A percentile compares a stretch with the other conserved stretches of the same genome.
Evolutionary conservation across 2,329 filamentous ascomycete genomes (phyloP).

Genomic region (Calonectria pauciramosa): DNA sequence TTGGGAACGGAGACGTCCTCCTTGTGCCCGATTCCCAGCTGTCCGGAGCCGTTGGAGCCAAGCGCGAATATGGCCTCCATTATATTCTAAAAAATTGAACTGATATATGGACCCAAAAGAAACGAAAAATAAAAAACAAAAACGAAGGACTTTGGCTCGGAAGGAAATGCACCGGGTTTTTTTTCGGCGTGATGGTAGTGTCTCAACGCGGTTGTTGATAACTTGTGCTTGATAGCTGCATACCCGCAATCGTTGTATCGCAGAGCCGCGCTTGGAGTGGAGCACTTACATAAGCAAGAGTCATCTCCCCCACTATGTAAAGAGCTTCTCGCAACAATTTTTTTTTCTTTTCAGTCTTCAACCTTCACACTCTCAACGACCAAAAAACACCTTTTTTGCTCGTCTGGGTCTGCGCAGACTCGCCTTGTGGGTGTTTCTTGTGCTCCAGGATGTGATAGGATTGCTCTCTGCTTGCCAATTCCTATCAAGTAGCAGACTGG

Average conservation of each 20-base stretch:
- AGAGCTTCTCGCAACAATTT: conserved; percentile 40
- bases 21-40: conserved; percentile 78
- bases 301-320: conserved; percentile 41
- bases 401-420: conserved; percentile 28
- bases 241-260: conserved; percentile 45
- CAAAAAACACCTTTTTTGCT: conserved; percentile 9
- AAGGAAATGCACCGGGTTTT: background rate
- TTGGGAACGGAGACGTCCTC: conserved; percentile 79
- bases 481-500: conserved; percentile 39
- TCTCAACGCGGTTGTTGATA: conserved; percentile 1
- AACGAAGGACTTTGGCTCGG: background rate
- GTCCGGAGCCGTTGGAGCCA: conserved; percentile 83
- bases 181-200: background rate
- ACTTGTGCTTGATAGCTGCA: conserved; percentile 39
- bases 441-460: conserved; percentile 46
- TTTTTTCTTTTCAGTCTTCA: conserved; percentile 34
- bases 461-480: conserved; percentile 38
- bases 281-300: conserved; percentile 37
- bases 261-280: background rate
- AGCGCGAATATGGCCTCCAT: conserved; percentile 75
- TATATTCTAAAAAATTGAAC: conserved; percentile 7
- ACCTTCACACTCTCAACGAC: conserved; percentile 32
- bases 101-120: background rate
- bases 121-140: conserved; percentile 25
- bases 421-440: conserved; percentile 27